phyloP scores from a whole-genome alignment of 1,139 yeast species.

The Nadsonia commutata region DNA sequence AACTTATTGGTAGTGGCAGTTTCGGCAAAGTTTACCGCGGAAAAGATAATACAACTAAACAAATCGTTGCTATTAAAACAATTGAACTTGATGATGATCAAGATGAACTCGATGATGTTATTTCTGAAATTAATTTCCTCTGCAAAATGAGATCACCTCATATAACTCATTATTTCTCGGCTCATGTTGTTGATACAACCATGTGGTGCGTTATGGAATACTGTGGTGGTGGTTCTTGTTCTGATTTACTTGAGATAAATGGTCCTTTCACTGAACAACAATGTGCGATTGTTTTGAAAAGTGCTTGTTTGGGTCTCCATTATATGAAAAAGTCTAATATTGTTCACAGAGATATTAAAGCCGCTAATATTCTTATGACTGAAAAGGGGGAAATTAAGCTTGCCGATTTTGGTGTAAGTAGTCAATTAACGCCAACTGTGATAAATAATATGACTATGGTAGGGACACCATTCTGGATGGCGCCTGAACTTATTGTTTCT shows the following conservation, averaged over 20 bases:
- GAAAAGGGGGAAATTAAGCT: constrained; percentile 59
- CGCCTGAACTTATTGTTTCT: constrained; percentile 79
- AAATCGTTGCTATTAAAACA: constrained; percentile 58
- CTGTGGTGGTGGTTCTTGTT: constrained; percentile 86
- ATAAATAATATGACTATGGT: constrained; percentile 75
- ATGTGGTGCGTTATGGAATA: constrained; percentile 89
- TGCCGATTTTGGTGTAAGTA: constrained; percentile 92
- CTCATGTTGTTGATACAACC: constrained; percentile 31
- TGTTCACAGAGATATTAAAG: constrained; percentile 74
- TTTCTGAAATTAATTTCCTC: constrained; percentile 63
- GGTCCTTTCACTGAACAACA: constrained; percentile 9
- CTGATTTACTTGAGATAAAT: constrained; percentile 37
- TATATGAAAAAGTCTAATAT: constrained; percentile 64
- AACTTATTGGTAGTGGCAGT: constrained; percentile 4
- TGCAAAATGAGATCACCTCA: constrained; percentile 45
- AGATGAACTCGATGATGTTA: constrained; percentile 54
- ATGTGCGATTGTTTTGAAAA: constrained; percentile 24
- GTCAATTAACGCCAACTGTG: constrained; percentile 61
- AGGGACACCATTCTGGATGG: constrained; percentile 98
- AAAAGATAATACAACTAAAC: constrained; percentile 17
- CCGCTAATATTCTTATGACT: constrained; percentile 60
- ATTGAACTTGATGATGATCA: constrained; percentile 50
- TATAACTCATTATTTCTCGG: constrained; percentile 29
- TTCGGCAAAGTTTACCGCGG: constrained; percentile 8
- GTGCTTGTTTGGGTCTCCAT: constrained; percentile 45